phyloP scores from a whole-genome alignment of 78 protist species.

The Emiliania huxleyi region DNA sequence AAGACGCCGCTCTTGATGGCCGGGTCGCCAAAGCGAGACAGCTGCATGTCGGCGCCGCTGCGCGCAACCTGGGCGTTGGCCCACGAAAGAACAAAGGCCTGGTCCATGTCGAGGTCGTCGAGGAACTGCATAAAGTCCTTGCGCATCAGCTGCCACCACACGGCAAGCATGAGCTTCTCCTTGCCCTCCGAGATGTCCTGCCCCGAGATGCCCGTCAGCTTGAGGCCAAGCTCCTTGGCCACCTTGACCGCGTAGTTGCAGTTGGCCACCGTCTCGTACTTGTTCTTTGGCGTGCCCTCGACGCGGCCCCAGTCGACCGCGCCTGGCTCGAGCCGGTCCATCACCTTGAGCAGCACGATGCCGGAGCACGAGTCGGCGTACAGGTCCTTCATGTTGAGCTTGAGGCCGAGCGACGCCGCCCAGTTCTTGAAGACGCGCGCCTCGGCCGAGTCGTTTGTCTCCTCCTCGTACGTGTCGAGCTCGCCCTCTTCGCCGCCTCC shows the following conservation, averaged over 20 bases:
- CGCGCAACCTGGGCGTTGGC: constrained; percentile 22
- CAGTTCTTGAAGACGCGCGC: constrained; percentile 76
- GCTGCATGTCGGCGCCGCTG: neutral
- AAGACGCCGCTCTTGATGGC: neutral
- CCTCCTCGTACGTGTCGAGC: constrained; percentile 53
- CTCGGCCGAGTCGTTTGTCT: constrained; percentile 64
- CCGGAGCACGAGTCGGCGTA: constrained; percentile 65
- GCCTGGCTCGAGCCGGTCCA: constrained; percentile 69
- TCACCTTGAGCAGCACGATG: constrained; percentile 49
- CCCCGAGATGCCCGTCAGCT: constrained; percentile 81
- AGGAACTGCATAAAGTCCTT: constrained; percentile 51
- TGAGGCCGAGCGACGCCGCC: constrained; percentile 67
- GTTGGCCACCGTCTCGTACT: constrained; percentile 75
- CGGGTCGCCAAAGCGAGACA: constrained; percentile 10
- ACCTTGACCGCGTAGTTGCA: constrained; percentile 79
- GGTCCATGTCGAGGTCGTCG: constrained; percentile 63
- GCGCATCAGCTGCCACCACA: constrained; percentile 88
- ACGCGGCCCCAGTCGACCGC: constrained; percentile 61
- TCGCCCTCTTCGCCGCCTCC: constrained; percentile 48
- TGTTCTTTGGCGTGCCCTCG: constrained; percentile 48
- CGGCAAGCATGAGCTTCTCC: constrained; percentile 73
- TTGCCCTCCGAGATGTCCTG: constrained; percentile 79
- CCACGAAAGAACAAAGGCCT: constrained; percentile 56
- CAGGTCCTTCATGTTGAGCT: constrained; percentile 53
- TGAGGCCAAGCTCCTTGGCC: constrained; percentile 57